A percentile compares a stretch with the other conserved stretches of the same genome.
phyloP scores from a whole-genome alignment of 2,329 filamentous ascomycete genomes.

The Uncinocarpus reesii region DNA sequence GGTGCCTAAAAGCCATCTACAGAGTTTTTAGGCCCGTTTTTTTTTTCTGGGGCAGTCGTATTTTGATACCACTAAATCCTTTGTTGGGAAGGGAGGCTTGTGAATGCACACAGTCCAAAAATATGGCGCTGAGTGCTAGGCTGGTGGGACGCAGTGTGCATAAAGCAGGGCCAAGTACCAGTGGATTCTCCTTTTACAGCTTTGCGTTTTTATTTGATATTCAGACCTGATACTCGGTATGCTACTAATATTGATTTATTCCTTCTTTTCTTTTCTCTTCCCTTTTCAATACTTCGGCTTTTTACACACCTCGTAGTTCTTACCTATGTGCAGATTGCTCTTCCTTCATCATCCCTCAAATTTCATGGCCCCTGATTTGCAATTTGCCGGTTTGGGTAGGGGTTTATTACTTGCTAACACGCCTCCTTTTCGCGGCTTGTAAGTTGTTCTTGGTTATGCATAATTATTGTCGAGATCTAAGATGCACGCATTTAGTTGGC shows the following conservation, averaged over 20 bases:
- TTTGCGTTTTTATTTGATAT: constrained; percentile 12
- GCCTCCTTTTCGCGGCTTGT: too few relatives aligned
- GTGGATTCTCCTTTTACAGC: constrained; percentile 8
- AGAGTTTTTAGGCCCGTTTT: background rate
- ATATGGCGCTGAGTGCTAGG: background rate
- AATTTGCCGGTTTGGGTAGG: too few relatives aligned
- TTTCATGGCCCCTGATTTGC: too few relatives aligned
- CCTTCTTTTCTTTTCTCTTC: background rate
- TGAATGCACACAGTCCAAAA: background rate
- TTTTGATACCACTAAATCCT: constrained; percentile 10
- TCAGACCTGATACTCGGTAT: constrained; percentile 12
- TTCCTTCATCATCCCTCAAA: too few relatives aligned
- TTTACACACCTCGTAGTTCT: background rate
- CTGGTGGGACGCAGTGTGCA: too few relatives aligned
- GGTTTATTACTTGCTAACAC: too few relatives aligned
- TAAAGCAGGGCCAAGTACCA: constrained; percentile 6
- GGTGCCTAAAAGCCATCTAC: constrained; percentile 6
- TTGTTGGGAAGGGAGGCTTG: constrained; percentile 1
- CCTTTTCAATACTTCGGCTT: background rate
- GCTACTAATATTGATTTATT: constrained; percentile 12
- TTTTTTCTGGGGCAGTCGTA: background rate
- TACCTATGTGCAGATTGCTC: too few relatives aligned
- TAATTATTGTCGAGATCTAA: too few relatives aligned
- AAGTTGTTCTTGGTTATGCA: too few relatives aligned
- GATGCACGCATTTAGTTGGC: too few relatives aligned